These are phyloP conservation scores for Kuraishia borneana DNA, from an alignment of 805 yeast genomes.

Conservation along the genomic window DNA sequence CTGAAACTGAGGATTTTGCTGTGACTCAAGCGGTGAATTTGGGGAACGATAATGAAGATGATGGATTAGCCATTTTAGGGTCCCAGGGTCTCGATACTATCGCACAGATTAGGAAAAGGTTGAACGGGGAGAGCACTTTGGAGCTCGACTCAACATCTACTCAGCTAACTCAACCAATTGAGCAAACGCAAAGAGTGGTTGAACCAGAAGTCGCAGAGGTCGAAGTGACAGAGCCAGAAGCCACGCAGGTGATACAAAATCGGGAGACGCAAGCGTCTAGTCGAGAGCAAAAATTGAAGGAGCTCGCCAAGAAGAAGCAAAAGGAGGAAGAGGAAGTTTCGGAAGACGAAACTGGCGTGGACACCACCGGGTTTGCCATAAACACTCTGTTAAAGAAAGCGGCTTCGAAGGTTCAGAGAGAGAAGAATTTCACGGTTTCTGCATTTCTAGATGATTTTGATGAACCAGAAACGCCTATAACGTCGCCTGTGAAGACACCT, in stretches of 20 bases:
- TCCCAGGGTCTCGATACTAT: no score
- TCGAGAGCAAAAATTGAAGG: neutral
- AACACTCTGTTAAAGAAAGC: neutral
- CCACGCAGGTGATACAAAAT: no score
- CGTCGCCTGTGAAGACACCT: slow-evolving; percentile 1
- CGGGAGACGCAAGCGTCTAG: no score
- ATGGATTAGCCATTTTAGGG: no score
- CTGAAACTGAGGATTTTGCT: no score
- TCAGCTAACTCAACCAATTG: neutral
- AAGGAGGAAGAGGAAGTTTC: neutral
- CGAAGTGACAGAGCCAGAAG: no score
- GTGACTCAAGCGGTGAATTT: no score
- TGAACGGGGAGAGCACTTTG: no score
- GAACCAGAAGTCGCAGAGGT: neutral
- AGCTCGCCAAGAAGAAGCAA: neutral
- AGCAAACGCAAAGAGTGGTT: neutral
- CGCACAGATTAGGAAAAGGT: no score
- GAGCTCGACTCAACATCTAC: no score
- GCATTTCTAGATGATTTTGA: neutral
- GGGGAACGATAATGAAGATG: no score
- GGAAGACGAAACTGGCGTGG: slow-evolving; percentile 1
- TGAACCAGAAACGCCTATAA: neutral
- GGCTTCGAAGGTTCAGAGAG: neutral
- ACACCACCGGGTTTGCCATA: slow-evolving; percentile 1
- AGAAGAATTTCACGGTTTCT: neutral